Evolutionary conservation across 306 rosid species (phyloP).

Genomic region (Begonia masoniana): DNA sequence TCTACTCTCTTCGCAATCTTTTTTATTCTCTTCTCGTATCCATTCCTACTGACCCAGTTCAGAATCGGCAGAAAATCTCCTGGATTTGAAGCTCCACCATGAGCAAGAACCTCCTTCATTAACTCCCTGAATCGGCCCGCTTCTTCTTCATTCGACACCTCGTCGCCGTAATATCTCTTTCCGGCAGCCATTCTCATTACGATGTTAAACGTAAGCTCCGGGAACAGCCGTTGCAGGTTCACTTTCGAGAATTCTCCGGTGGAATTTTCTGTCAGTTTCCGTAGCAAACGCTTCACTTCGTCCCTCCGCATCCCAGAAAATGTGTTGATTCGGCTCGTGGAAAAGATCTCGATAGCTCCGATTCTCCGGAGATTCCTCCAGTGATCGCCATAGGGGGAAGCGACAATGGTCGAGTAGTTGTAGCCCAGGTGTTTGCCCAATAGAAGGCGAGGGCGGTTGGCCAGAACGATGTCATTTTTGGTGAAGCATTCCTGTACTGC

Average conservation of each 20-base stretch:
- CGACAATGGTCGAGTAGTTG: constrained; percentile 8
- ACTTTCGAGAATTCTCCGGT: background rate
- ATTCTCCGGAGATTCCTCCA: constrained; percentile 28
- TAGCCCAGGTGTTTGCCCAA: constrained; percentile 12
- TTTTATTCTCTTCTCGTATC: constrained; percentile 15
- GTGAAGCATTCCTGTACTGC: constrained; percentile 16
- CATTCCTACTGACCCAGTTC: background rate
- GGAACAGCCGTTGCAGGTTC: constrained; percentile 2
- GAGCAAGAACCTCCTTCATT: background rate
- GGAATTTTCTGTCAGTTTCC: background rate
- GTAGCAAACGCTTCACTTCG: constrained; percentile 6
- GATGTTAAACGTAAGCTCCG: constrained; percentile 15
- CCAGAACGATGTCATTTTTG: constrained; percentile 19
- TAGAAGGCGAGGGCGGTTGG: constrained; percentile 16
- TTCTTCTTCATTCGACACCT: constrained; percentile 4
- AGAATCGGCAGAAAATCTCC: constrained; percentile 10
- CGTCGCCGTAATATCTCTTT: constrained; percentile 17
- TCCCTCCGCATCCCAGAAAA: background rate
- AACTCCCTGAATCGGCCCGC: constrained; percentile 12
- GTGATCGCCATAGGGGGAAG: constrained; percentile 20
- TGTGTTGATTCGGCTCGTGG: constrained; percentile 9
- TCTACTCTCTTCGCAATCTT: constrained; percentile 12
- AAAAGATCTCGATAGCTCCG: constrained; percentile 10
- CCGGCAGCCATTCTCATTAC: constrained; percentile 26
- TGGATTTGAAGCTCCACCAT: constrained; percentile 10